These are phyloP conservation scores for Sporothrix variecibatus DNA, from an alignment of 2,329 filamentous ascomycete species.

Conservation along the genomic window DNA sequence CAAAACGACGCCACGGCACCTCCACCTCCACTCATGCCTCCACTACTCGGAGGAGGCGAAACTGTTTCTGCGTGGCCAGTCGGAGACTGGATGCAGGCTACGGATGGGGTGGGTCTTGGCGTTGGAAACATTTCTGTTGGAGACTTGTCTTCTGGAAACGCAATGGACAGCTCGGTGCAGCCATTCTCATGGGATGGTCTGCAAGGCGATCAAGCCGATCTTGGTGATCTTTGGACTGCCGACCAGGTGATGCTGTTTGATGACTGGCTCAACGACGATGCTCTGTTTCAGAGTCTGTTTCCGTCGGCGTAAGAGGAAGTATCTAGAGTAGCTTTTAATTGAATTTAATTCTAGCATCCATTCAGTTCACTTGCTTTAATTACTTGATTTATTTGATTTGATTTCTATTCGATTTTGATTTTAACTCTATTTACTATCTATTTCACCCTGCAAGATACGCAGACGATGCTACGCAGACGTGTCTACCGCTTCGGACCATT, in stretches of 20 bases:
- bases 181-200: too few species aligned
- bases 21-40: too few species aligned
- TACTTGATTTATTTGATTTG: background rate
- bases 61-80: too few species aligned
- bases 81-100: too few species aligned
- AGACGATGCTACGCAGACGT: background rate
- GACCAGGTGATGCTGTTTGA: background rate
- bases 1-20: too few species aligned
- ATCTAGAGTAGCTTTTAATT: background rate
- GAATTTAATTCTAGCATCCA: background rate
- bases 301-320: background rate
- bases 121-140: too few species aligned
- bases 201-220: background rate
- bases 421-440: background rate
- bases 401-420: background rate
- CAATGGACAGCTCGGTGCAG: too few species aligned
- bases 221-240: background rate
- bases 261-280: slow-evolving; percentile 5
- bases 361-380: background rate
- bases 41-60: too few species aligned
- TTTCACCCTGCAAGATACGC: background rate
- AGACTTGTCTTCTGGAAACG: too few species aligned
- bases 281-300: background rate
- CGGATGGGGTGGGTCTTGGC: too few species aligned
- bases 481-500: background rate